Percentiles rank a stretch among this genome's conserved stretches.
Evolutionary conservation across 768 basidiomycete species (phyloP).

Genomic region (Ephemerocybe angulata): DNA sequence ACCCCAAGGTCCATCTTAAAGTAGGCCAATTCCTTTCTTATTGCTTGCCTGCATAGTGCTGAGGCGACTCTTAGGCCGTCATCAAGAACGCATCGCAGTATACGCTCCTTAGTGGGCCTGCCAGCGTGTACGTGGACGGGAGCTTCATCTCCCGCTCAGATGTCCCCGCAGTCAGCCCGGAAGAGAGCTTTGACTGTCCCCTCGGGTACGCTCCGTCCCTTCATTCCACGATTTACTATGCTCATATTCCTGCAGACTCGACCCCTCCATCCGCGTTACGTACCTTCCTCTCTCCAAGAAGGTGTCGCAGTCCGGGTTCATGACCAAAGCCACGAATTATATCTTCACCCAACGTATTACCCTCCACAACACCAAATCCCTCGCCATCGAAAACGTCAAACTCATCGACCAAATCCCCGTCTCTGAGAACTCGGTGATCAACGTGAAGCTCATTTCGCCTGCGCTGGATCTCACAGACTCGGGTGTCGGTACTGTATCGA

Average conservation of each 20-base stretch:
- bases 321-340: slow-evolving; percentile 29
- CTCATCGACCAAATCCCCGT: slow-evolving; percentile 39
- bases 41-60: neutral
- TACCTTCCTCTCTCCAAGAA: slow-evolving; percentile 37
- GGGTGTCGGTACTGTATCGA: neutral
- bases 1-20: slow-evolving; percentile 36
- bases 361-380: slow-evolving; percentile 38
- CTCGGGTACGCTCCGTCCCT: slow-evolving; percentile 35
- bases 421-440: slow-evolving; percentile 35
- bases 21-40: slow-evolving; percentile 16
- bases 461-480: slow-evolving; percentile 19
- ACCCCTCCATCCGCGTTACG: slow-evolving; percentile 38
- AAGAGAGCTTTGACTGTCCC: slow-evolving; percentile 43
- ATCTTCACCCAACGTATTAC: slow-evolving; percentile 37
- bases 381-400: slow-evolving; percentile 29
- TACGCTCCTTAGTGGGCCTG: slow-evolving; percentile 43
- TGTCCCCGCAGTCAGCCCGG: slow-evolving; percentile 39
- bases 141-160: slow-evolving; percentile 49
- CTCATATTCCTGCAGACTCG: slow-evolving; percentile 24
- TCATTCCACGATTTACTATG: neutral
- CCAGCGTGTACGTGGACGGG: slow-evolving; percentile 53
- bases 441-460: slow-evolving; percentile 38
- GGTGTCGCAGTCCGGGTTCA: slow-evolving; percentile 31
- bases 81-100: slow-evolving; percentile 55
- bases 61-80: slow-evolving; percentile 42